Conservation (phyloP, 2,329 filamentous ascomycete species). For the Exserohilum turcica region DNA sequence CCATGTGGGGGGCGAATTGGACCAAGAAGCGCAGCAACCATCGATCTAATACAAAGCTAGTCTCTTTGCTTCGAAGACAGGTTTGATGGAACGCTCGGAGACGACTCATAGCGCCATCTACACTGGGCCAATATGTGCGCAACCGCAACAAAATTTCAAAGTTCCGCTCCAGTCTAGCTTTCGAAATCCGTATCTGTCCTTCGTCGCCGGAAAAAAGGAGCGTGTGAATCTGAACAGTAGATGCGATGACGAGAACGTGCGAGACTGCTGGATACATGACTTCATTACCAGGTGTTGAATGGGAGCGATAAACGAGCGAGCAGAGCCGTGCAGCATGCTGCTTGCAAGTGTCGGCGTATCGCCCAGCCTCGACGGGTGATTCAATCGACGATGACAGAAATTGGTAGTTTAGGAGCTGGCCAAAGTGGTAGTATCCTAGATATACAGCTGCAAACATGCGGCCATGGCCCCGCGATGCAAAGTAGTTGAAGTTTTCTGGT, state of each 20-base stretch:
- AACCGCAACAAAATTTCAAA: conserved; percentile 29
- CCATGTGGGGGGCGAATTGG: conserved; percentile 34
- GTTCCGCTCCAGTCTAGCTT: conserved; percentile 30
- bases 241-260: conserved; percentile 32
- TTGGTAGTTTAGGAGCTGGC: conserved; percentile 31
- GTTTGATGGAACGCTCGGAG: conserved; percentile 33
- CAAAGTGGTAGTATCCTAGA: conserved; percentile 33
- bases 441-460: conserved; percentile 32
- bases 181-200: conserved; percentile 27
- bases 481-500: conserved; percentile 28
- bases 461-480: conserved; percentile 27
- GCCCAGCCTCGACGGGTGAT: conserved; percentile 14
- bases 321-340: conserved; percentile 30
- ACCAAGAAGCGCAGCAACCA: conserved; percentile 33
- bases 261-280: conserved; percentile 31
- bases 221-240: conserved; percentile 31
- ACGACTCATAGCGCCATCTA: conserved; percentile 33
- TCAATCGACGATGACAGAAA: conserved; percentile 25
- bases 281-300: conserved; percentile 25
- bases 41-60: conserved; percentile 32
- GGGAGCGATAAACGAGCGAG: conserved; percentile 29
- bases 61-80: conserved; percentile 33
- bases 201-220: conserved; percentile 30
- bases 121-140: conserved; percentile 31
- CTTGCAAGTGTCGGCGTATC: conserved; percentile 31